Evolutionary conservation across 2,329 filamentous ascomycete genomes (phyloP).

Genomic region (Neonectria faginata): DNA sequence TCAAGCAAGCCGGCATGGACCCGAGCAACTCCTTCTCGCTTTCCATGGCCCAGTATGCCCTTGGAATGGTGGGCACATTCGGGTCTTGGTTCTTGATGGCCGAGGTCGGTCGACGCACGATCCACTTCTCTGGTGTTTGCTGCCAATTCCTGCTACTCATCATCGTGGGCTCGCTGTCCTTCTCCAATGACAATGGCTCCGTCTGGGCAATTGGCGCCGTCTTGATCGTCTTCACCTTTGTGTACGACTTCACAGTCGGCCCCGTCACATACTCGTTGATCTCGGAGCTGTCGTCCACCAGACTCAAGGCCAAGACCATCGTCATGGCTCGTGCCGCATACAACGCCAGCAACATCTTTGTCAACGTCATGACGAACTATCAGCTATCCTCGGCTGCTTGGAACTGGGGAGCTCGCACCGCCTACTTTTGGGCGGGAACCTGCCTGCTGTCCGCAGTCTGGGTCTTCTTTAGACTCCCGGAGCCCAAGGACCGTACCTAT

Average conservation of each 20-base stretch:
- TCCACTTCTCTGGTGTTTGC: conserved; percentile 61
- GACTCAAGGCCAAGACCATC: conserved; percentile 66
- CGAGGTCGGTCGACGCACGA: conserved; percentile 61
- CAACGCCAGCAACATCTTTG: conserved; percentile 62
- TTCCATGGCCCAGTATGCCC: conserved; percentile 60
- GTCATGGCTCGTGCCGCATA: conserved; percentile 59
- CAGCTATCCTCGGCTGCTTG: conserved; percentile 60
- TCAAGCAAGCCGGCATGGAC: conserved; percentile 60
- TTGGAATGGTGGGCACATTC: conserved; percentile 64
- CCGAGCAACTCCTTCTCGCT: conserved; percentile 57
- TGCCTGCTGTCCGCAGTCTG: conserved; percentile 62
- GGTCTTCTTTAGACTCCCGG: conserved; percentile 63
- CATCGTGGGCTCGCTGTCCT: conserved; percentile 55
- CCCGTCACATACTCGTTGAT: conserved; percentile 65
- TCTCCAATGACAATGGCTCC: conserved; percentile 49
- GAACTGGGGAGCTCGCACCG: conserved; percentile 62
- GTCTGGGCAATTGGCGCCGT: conserved; percentile 60
- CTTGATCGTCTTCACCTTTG: conserved; percentile 64
- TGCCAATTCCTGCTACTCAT: conserved; percentile 55
- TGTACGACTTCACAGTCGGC: conserved; percentile 67
- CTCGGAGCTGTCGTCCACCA: conserved; percentile 64
- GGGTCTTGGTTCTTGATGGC: conserved; percentile 64
- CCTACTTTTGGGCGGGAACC: conserved; percentile 60
- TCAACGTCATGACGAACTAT: conserved; percentile 62
- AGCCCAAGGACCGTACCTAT: conserved; percentile 63